These are phyloP conservation scores for Salix suchowensis DNA, from an alignment of 345 rosid species.

Conservation along the genomic window DNA sequence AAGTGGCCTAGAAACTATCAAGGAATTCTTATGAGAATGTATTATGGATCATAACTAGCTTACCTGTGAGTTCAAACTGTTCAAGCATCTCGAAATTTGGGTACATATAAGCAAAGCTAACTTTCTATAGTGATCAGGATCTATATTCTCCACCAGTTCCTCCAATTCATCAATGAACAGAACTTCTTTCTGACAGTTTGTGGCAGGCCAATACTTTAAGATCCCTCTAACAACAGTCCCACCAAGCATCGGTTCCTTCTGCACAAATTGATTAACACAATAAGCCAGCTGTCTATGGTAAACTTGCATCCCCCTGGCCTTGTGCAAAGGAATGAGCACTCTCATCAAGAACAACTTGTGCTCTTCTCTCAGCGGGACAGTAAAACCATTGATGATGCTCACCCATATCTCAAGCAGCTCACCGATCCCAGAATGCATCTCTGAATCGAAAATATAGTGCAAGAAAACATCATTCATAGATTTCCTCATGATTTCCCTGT, in stretches of 20 bases:
- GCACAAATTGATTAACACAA: constrained; percentile 55
- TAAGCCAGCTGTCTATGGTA: constrained; percentile 50
- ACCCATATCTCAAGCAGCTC: constrained; percentile 64
- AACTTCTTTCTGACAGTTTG: constrained; percentile 53
- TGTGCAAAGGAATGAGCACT: constrained; percentile 59
- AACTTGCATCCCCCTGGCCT: constrained; percentile 39
- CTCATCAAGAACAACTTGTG: constrained; percentile 61
- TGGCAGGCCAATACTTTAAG: constrained; percentile 57
- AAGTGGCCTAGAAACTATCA: not conserved
- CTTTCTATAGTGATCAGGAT: constrained; percentile 52
- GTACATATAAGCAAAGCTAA: constrained; percentile 50
- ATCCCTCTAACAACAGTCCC: constrained; percentile 46
- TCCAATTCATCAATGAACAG: constrained; percentile 53
- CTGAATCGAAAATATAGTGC: constrained; percentile 38
- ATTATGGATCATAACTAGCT: not conserved
- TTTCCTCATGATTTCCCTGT: constrained; percentile 55
- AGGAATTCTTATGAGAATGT: not conserved
- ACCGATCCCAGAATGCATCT: constrained; percentile 47
- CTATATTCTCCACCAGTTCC: constrained; percentile 51
- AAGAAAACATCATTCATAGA: constrained; percentile 53
- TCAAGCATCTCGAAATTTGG: constrained; percentile 41
- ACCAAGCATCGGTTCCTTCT: constrained; percentile 55
- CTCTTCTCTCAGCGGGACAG: constrained; percentile 58
- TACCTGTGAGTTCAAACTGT: constrained; percentile 62
- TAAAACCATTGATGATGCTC: constrained; percentile 60